phyloP scores from a whole-genome alignment of 2,329 filamentous ascomycete genomes.

The Raffaelea deltoideospora region DNA sequence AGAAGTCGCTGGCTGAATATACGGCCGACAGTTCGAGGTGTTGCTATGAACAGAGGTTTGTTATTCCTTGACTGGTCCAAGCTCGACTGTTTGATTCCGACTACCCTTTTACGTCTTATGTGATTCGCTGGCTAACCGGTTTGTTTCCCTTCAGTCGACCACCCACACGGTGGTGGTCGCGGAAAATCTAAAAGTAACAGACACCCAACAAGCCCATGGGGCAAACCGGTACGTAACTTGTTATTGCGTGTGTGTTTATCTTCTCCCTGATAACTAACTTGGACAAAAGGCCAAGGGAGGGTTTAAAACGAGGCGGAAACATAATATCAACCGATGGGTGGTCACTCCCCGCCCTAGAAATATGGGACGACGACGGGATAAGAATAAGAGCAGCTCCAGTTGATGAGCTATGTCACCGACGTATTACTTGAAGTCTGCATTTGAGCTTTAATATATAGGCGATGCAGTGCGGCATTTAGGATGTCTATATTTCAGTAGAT shows the following conservation, averaged over 20 bases:
- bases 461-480: too few relatives aligned
- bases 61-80: too few relatives aligned
- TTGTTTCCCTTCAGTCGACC: slow-evolving; percentile 51
- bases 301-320: slow-evolving; percentile 81
- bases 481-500: too few relatives aligned
- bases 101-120: too few relatives aligned
- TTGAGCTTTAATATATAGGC: too few relatives aligned
- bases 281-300: slow-evolving; percentile 54
- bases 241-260: slow-evolving; percentile 12
- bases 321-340: slow-evolving; percentile 84
- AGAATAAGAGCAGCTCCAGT: slow-evolving; percentile 24
- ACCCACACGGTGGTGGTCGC: slow-evolving; percentile 96
- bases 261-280: not conserved
- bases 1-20: slow-evolving; percentile 88
- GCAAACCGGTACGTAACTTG: slow-evolving; percentile 64
- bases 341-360: slow-evolving; percentile 73
- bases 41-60: slow-evolving; percentile 93
- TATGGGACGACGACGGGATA: slow-evolving; percentile 72
- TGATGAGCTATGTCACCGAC: too few relatives aligned
- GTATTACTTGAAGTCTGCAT: too few relatives aligned
- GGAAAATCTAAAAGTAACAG: slow-evolving; percentile 99
- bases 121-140: slow-evolving; percentile 1
- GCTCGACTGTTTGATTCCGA: too few relatives aligned
- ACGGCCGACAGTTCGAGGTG: slow-evolving; percentile 85
- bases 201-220: slow-evolving; percentile 91